Evolutionary conservation across 2,329 filamentous ascomycete genomes (phyloP).

Genomic region (Fusarium ramigenum): DNA sequence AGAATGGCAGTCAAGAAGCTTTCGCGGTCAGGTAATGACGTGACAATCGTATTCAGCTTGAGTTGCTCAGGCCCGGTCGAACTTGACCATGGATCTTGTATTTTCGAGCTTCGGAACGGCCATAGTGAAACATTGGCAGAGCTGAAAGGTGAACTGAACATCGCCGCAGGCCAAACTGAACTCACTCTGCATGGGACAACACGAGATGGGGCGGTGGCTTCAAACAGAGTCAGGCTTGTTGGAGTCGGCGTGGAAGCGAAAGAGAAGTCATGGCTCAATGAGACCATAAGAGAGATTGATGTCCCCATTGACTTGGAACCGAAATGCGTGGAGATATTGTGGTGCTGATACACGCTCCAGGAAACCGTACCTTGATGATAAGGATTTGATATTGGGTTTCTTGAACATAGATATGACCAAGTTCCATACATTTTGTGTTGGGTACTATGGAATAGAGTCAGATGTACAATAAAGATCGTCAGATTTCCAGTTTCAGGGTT

Average conservation of each 20-base stretch:
- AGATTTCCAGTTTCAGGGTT: background rate
- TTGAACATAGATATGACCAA: background rate
- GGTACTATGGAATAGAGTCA: too few species aligned
- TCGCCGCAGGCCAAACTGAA: conserved; percentile 42
- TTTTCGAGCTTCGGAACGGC: conserved; percentile 46
- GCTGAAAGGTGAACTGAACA: conserved; percentile 44
- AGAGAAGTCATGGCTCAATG: conserved; percentile 42
- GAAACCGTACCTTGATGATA: background rate
- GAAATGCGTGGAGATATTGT: conserved; percentile 18
- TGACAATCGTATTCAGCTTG: conserved; percentile 39
- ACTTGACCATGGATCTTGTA: conserved; percentile 44
- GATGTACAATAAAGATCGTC: background rate
- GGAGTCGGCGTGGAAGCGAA: conserved; percentile 38
- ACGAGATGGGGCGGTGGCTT: conserved; percentile 15
- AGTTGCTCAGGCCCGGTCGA: conserved; percentile 46
- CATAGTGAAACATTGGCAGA: conserved; percentile 40
- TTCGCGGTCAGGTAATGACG: conserved; percentile 21
- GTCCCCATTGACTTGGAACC: conserved; percentile 28
- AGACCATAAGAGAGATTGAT: conserved; percentile 44
- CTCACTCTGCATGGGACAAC: conserved; percentile 42
- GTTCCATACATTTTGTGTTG: background rate
- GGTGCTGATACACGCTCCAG: background rate
- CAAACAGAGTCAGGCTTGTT: conserved; percentile 37
- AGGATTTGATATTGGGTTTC: background rate
- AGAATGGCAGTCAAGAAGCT: conserved; percentile 35